Evolutionary conservation across 768 basidiomycete genomes (phyloP).

Genomic region (Mycena galopus): DNA sequence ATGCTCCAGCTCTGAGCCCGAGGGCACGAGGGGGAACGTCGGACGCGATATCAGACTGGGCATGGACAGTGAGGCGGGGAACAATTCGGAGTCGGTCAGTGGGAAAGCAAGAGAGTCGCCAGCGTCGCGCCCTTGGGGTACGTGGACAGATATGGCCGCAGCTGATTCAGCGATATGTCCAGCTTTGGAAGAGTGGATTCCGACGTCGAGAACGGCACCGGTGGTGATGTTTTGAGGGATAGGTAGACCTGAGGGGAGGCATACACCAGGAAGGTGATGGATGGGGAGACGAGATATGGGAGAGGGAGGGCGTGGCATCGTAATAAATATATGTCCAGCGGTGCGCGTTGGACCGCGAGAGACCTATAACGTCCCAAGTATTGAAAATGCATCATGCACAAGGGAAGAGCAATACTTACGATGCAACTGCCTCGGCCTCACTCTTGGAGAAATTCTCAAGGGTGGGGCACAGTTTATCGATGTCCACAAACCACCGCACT

Average conservation of each 20-base stretch:
- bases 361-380: conserved; percentile 47
- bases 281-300: conserved; percentile 77
- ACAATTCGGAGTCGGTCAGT: conserved; percentile 51
- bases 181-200: conserved; percentile 50
- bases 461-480: conserved; percentile 65
- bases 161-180: conserved; percentile 65
- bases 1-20: conserved; percentile 63
- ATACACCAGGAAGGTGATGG: conserved; percentile 79
- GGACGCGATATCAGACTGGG: conserved; percentile 61
- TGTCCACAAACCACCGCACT: conserved; percentile 80
- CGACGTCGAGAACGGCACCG: conserved; percentile 37
- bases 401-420: conserved; percentile 55
- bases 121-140: conserved; percentile 63
- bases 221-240: conserved; percentile 58
- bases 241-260: conserved; percentile 80
- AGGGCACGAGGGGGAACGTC: conserved; percentile 64
- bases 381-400: not conserved
- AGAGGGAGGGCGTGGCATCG: conserved; percentile 77
- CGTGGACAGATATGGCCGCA: conserved; percentile 61
- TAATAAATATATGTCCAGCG: conserved; percentile 80
- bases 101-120: conserved; percentile 64
- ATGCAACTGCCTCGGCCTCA: conserved; percentile 67
- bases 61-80: conserved; percentile 61
- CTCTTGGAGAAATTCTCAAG: conserved; percentile 63
- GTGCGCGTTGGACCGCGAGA: conserved; percentile 54